These are phyloP conservation scores for Sesbania bispinosa DNA, from an alignment of 306 rosid genomes.

Conservation along the genomic window DNA sequence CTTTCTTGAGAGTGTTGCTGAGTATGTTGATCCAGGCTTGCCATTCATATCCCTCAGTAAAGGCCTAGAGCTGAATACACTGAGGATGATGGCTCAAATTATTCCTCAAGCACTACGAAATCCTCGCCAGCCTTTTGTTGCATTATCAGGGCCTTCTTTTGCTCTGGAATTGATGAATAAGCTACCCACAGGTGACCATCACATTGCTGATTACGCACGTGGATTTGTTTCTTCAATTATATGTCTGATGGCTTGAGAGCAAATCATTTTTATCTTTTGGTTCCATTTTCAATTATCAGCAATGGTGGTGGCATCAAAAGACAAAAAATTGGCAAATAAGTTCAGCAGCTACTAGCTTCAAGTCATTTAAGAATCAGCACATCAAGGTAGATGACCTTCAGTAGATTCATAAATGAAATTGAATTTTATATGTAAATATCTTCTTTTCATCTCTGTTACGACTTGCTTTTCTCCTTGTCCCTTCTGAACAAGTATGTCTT, in stretches of 20 bases:
- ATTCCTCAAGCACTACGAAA: constrained; percentile 77
- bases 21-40: constrained; percentile 77
- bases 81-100: constrained; percentile 93
- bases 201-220: background rate
- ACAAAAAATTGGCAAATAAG: constrained; percentile 77
- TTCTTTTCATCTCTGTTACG: background rate
- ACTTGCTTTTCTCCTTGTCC: background rate
- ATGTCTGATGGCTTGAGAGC: background rate
- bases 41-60: constrained; percentile 93
- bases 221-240: background rate
- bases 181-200: constrained; percentile 80
- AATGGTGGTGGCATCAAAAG: constrained; percentile 91
- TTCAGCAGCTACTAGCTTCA: constrained; percentile 81
- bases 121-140: constrained; percentile 91
- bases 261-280: background rate
- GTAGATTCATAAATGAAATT: constrained; percentile 21
- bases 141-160: constrained; percentile 93
- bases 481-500: background rate
- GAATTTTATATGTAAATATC: constrained; percentile 9
- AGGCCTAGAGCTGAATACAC: constrained; percentile 83
- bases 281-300: constrained; percentile 50
- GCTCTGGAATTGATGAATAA: constrained; percentile 82
- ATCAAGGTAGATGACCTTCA: constrained; percentile 63
- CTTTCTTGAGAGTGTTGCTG: constrained; percentile 74
- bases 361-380: constrained; percentile 88